A percentile compares a stretch with the other conserved stretches of the same genome.
Evolutionary conservation across 768 basidiomycete genomes (phyloP).

Genomic region (Boletus vinaceobasis): DNA sequence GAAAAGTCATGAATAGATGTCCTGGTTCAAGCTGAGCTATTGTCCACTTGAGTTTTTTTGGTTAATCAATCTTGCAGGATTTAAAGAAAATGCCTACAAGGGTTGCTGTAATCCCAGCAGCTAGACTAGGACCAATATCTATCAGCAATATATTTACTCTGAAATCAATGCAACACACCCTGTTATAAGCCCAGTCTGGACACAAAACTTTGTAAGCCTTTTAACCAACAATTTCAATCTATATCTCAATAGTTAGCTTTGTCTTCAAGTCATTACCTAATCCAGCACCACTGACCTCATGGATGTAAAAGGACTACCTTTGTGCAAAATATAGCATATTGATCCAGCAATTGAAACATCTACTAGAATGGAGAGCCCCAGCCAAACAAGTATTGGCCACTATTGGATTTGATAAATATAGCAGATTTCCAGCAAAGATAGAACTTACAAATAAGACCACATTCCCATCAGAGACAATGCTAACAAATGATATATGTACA

Average conservation of each 20-base stretch:
- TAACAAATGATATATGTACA: background rate
- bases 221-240: conserved; percentile 17
- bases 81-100: conserved; percentile 16
- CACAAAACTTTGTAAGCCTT: conserved; percentile 16
- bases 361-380: conserved; percentile 18
- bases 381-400: conserved; percentile 22
- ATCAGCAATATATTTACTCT: background rate
- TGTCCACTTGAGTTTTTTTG: conserved; percentile 16
- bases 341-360: conserved; percentile 25
- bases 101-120: conserved; percentile 5
- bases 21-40: conserved; percentile 9
- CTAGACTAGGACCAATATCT: conserved; percentile 7
- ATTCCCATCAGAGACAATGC: background rate
- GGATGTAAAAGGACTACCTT: conserved; percentile 1
- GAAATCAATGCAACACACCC: conserved; percentile 7
- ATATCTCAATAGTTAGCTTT: background rate
- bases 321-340: conserved; percentile 14
- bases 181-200: conserved; percentile 29
- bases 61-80: background rate
- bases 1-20: conserved; percentile 25
- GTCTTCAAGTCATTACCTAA: background rate
- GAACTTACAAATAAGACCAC: conserved; percentile 1
- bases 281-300: conserved; percentile 8
- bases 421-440: background rate
- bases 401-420: background rate